phyloP scores from a whole-genome alignment of 75 land plant species.

The Picea glauca region DNA sequence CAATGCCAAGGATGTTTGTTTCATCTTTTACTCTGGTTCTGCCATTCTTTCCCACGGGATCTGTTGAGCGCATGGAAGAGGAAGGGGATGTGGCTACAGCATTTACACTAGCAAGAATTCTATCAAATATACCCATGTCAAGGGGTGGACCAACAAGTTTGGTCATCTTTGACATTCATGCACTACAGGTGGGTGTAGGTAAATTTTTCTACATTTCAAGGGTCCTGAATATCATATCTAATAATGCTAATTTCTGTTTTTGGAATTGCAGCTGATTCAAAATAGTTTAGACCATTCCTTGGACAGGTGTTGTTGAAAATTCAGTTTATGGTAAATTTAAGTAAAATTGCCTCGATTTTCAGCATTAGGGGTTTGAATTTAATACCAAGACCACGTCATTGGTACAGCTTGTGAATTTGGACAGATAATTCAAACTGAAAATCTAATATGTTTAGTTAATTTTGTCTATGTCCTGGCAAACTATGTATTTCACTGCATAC shows the following conservation, averaged over 20 bases:
- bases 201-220: neutral
- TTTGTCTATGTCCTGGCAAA: neutral
- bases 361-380: neutral
- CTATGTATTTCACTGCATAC: neutral
- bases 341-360: neutral
- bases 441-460: neutral
- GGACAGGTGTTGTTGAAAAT: neutral
- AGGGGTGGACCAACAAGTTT: slow-evolving; percentile 96
- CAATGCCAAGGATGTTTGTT: slow-evolving; percentile 83
- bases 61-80: slow-evolving; percentile 95
- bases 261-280: neutral
- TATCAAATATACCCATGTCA: slow-evolving; percentile 91
- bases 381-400: too few species aligned
- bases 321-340: neutral
- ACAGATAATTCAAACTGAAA: too few species aligned
- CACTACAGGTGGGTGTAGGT: slow-evolving; percentile 61
- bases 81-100: slow-evolving; percentile 99
- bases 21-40: slow-evolving; percentile 88
- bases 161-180: slow-evolving; percentile 95
- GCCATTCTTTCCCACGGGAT: slow-evolving; percentile 95
- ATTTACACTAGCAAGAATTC: slow-evolving; percentile 82
- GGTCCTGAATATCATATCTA: neutral
- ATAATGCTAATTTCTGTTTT: neutral
- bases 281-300: neutral
- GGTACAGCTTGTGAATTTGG: too few species aligned